Conservation (phyloP, 202 grass and related monocot species). For the Eragrostis tef region DNA sequence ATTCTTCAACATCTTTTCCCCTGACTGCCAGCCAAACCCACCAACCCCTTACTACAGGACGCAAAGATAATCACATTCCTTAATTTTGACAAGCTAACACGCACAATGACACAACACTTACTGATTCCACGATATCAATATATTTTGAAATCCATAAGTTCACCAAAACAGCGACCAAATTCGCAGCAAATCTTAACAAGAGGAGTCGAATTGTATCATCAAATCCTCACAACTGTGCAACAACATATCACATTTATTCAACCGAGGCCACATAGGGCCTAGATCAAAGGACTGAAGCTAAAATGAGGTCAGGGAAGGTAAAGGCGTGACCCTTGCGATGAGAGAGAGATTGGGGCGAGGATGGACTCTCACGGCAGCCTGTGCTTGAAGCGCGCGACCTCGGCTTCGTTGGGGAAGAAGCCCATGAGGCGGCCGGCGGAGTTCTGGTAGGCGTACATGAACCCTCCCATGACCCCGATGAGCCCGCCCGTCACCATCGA, state of each 20-base stretch:
- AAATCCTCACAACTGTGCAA: slow-evolving; percentile 44
- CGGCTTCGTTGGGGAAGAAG: slow-evolving; percentile 89
- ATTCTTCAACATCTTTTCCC: not conserved
- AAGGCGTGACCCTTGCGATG: slow-evolving; percentile 35
- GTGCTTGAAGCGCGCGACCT: slow-evolving; percentile 74
- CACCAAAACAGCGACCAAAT: slow-evolving; percentile 27
- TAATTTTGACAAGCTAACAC: not conserved
- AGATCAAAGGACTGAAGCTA: slow-evolving; percentile 43
- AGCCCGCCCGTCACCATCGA: slow-evolving; percentile 95
- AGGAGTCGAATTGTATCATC: slow-evolving; percentile 45
- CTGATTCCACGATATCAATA: not conserved
- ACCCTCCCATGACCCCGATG: slow-evolving; percentile 85
- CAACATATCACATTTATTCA: slow-evolving; percentile 54
- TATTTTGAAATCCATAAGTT: slow-evolving; percentile 16
- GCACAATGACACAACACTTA: not conserved
- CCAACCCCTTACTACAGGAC: not conserved
- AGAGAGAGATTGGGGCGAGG: not conserved
- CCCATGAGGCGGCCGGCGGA: slow-evolving; percentile 91
- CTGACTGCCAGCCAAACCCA: not conserved
- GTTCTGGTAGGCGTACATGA: slow-evolving; percentile 99
- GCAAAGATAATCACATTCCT: not conserved
- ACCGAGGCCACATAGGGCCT: slow-evolving; percentile 24
- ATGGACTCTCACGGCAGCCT: slow-evolving; percentile 36
- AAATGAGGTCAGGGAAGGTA: slow-evolving; percentile 39
- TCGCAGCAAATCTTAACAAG: slow-evolving; percentile 26